Evolutionary conservation across 2,329 filamentous ascomycete species (phyloP).

Genomic region (Cercospora canescens): DNA sequence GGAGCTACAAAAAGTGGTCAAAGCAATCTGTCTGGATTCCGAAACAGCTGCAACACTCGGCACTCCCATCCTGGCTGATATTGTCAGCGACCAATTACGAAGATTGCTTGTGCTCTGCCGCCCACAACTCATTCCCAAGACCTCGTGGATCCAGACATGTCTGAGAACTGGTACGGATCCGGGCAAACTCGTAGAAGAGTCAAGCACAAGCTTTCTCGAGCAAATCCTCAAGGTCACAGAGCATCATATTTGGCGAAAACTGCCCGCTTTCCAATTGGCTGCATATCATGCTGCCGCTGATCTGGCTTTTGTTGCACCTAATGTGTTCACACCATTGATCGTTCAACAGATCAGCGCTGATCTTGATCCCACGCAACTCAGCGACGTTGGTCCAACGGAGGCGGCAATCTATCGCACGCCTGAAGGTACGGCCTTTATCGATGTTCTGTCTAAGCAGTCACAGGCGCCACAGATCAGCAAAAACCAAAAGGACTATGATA

Average conservation of each 20-base stretch:
- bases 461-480: constrained; percentile 73
- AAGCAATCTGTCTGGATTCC: constrained; percentile 62
- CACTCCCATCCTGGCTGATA: constrained; percentile 46
- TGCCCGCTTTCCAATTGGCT: constrained; percentile 60
- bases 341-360: constrained; percentile 73
- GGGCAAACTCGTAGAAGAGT: constrained; percentile 68
- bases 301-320: constrained; percentile 88
- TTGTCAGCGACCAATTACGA: constrained; percentile 70
- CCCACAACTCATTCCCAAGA: constrained; percentile 71
- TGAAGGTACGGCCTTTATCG: constrained; percentile 83
- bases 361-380: constrained; percentile 68
- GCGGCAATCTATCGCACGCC: constrained; percentile 90
- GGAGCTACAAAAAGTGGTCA: constrained; percentile 62
- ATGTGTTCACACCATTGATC: constrained; percentile 73
- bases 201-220: constrained; percentile 64
- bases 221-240: constrained; percentile 60
- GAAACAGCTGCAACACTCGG: constrained; percentile 52
- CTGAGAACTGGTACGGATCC: constrained; percentile 80
- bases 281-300: constrained; percentile 86
- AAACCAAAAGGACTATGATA: constrained; percentile 92
- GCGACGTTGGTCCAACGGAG: constrained; percentile 78
- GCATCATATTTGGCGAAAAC: constrained; percentile 34
- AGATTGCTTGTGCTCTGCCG: constrained; percentile 76
- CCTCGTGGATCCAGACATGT: constrained; percentile 87
- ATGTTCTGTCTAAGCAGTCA: constrained; percentile 83